Conservation (phyloP, 2,329 filamentous ascomycete species). For the Hypoxylon rubiginosum region DNA sequence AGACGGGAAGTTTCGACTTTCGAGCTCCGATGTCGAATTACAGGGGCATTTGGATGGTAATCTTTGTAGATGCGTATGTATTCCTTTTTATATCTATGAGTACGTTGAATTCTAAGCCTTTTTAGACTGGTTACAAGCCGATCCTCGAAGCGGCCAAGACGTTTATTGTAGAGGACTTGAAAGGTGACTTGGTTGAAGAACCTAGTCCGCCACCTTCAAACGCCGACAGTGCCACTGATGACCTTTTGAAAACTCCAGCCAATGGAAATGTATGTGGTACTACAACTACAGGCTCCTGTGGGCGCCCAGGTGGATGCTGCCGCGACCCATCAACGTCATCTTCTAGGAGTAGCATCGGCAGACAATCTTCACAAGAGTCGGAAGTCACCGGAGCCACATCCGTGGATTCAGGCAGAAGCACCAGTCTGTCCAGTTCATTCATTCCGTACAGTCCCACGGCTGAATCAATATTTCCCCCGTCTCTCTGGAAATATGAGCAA, state of each 20-base stretch:
- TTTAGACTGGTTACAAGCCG: constrained; percentile 83
- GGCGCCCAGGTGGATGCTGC: constrained; percentile 55
- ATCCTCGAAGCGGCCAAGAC: constrained; percentile 93
- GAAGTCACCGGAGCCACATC: constrained; percentile 75
- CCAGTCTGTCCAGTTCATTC: constrained; percentile 76
- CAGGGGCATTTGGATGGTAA: constrained; percentile 98
- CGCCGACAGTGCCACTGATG: constrained; percentile 8
- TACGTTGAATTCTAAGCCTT: constrained; percentile 15
- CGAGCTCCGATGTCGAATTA: constrained; percentile 76
- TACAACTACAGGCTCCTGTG: constrained; percentile 30
- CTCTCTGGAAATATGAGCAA: constrained; percentile 82
- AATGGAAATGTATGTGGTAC: constrained; percentile 15
- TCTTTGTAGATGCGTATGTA: constrained; percentile 67
- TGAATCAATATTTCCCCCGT: constrained; percentile 91
- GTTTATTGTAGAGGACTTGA: constrained; percentile 73
- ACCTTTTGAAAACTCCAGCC: not conserved
- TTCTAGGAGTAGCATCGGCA: constrained; percentile 76
- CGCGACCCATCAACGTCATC: constrained; percentile 59
- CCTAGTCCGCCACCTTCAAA: not conserved
- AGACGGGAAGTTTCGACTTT: constrained; percentile 76
- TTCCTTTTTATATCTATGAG: constrained; percentile 65
- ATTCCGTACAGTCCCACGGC: constrained; percentile 92
- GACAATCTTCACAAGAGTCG: constrained; percentile 60
- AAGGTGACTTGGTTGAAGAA: constrained; percentile 51
- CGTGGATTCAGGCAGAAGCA: constrained; percentile 62